Base-by-base conservation (phyloP, 306 rosid genomes). In the Pterocarpus santalinus region DNA sequence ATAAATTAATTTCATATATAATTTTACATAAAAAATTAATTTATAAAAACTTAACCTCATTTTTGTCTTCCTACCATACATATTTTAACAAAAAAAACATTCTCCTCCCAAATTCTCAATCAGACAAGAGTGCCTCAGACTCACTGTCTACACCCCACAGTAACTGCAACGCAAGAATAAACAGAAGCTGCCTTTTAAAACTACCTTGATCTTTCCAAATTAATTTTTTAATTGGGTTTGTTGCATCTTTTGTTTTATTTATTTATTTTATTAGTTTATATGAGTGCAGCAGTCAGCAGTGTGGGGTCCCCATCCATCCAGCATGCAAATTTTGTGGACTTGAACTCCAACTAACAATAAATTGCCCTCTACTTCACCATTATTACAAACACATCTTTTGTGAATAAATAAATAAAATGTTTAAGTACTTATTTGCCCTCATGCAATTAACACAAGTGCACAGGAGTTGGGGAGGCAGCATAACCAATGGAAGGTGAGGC, bases 191-290 rank as follows among this genome's bases (percentile, higher is more conserved):
- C 65, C 63, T 78, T 69, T 36, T 47, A 46, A 55, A 79, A 76
- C 85, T 51, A 65, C 85, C 77, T 69, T 79, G 86, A 81, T 79
- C 72, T 83, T 70, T 81, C 79, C 84, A 85, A 81, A 17, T 69
- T 70, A 22, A 83, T 71, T 47, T 39, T 75, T 77, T 51, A 78
- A 22, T 32, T 4, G 32, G 51, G 61, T 55, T 60, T 72, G 63
- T 43, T 55, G 16, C 38, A 55, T 61, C 28, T 30, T 69, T 7
- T 57, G 4, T 35, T 56, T 39, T 33, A 15, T 28, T 61, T 38
- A 32, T n/a, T 38, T 47, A 67, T 56, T 16, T 35, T 34, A 64
- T 11, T 65, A 51, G 67, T 81, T 77, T 28, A 56, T 38, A 65
- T 53, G 65, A 22, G 58, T 72, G 56, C 14, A 60, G 16, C 67